Percentiles rank a stretch among this genome's conserved stretches.
phyloP scores from a whole-genome alignment of 2,329 filamentous ascomycete genomes.

The Fusarium newnesense region DNA sequence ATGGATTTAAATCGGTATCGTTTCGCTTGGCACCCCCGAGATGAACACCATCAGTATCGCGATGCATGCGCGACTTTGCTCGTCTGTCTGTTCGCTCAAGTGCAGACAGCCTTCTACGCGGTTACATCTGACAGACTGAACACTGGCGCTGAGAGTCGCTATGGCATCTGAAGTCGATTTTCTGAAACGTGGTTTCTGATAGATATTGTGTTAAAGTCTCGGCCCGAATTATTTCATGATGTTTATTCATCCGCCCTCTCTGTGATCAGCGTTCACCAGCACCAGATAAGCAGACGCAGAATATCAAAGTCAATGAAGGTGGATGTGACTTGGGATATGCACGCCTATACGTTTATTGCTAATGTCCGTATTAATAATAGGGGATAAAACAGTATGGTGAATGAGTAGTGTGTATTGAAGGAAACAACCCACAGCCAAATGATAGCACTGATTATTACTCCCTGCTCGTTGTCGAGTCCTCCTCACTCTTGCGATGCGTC shows the following conservation, averaged over 20 bases:
- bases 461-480: background rate
- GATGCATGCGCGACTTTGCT: constrained; percentile 35
- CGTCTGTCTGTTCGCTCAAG: background rate
- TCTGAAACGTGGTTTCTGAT: background rate
- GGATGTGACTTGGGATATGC: background rate
- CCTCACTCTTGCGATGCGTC: constrained; percentile 8
- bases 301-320: background rate
- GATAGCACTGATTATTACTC: background rate
- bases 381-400: background rate
- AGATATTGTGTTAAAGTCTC: background rate
- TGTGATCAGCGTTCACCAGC: constrained; percentile 3
- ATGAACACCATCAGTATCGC: constrained; percentile 30
- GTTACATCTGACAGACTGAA: background rate
- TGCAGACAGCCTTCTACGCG: background rate
- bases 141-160: background rate
- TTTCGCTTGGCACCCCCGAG: constrained; percentile 37
- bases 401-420: background rate
- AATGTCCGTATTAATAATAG: background rate
- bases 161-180: background rate
- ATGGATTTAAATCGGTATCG: constrained; percentile 37
- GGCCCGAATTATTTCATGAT: constrained; percentile 5
- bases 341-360: background rate
- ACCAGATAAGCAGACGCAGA: constrained; percentile 4
- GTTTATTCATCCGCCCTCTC: background rate
- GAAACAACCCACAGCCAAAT: background rate